These are phyloP conservation scores for Phytophthora chlamydospora DNA, from an alignment of 352 stramenopile species.

Conservation along the genomic window DNA sequence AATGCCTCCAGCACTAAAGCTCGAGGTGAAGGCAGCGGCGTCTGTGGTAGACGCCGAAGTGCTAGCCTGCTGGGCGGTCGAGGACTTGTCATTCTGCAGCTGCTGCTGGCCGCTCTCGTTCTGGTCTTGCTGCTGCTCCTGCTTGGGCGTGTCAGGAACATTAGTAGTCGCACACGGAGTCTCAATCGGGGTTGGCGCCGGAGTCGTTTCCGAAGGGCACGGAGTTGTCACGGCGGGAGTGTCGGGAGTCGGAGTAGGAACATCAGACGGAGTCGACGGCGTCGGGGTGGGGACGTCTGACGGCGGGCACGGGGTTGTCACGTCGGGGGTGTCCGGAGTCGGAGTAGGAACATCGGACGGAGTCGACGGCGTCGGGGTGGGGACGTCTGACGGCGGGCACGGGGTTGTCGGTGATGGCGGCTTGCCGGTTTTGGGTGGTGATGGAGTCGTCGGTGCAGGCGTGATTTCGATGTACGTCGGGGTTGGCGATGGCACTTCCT, in stretches of 20 bases:
- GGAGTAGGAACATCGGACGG: no score
- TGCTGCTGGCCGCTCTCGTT: conserved; percentile 4
- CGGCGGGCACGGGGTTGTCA: conserved; percentile 13
- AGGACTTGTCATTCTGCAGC: neutral
- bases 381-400: conserved; percentile 22
- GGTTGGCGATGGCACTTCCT: conserved; percentile 6
- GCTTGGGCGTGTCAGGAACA: conserved; percentile 8
- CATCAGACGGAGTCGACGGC: neutral
- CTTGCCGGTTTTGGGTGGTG: neutral
- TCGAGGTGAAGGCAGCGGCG: neutral
- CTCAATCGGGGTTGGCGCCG: neutral
- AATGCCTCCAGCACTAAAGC: conserved; percentile 10
- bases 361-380: conserved; percentile 20
- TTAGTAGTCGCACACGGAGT: neutral
- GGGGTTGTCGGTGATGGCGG: conserved; percentile 1
- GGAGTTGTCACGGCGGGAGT: neutral
- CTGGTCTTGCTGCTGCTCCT: conserved; percentile 16
- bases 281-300: neutral
- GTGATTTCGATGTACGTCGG: conserved; percentile 8
- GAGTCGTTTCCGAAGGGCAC: neutral
- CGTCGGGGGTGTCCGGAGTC: no score
- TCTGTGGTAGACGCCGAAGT: conserved; percentile 14
- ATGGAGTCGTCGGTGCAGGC: conserved; percentile 14
- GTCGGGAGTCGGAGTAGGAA: neutral
- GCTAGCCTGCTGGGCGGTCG: conserved; percentile 15